Percentiles rank a stretch among this genome's conserved stretches.
Conservation (phyloP, 371 early-diverging fungal genomes). For the Paraphysoderma sedebokerense region DNA sequence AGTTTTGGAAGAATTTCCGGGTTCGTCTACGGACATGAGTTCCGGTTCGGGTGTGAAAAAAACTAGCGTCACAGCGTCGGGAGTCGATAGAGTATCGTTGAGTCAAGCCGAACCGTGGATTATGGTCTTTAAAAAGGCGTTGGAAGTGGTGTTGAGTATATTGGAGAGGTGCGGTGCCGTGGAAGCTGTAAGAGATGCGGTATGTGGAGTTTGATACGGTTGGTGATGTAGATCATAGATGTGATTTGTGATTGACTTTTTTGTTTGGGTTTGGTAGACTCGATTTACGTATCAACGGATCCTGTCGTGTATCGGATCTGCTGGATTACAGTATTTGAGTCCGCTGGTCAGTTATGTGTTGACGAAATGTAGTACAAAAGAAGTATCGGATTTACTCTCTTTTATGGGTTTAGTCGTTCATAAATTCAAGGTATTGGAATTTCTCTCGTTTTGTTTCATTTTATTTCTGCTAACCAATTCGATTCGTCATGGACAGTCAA, state of each 20-base stretch:
- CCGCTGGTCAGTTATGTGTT: slow-evolving; percentile 61
- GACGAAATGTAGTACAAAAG: slow-evolving; percentile 50
- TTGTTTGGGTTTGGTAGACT: slow-evolving; percentile 23
- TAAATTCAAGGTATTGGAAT: slow-evolving; percentile 56
- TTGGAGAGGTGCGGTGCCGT: slow-evolving; percentile 25
- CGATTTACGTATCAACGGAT: slow-evolving; percentile 73
- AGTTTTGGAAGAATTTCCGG: too few species aligned
- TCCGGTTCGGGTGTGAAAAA: too few species aligned
- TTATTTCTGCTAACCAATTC: neutral
- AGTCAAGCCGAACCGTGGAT: slow-evolving; percentile 29
- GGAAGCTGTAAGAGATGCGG: slow-evolving; percentile 62
- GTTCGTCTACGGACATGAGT: too few species aligned
- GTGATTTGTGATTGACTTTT: too few species aligned
- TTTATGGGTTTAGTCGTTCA: slow-evolving; percentile 66
- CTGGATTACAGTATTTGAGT: slow-evolving; percentile 61
- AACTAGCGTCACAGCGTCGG: too few species aligned
- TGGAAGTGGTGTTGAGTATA: slow-evolving; percentile 54
- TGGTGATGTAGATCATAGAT: neutral
- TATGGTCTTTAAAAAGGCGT: slow-evolving; percentile 56
- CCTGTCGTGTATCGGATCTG: slow-evolving; percentile 67
- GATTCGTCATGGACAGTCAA: slow-evolving; percentile 11
- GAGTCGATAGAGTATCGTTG: slow-evolving; percentile 1
- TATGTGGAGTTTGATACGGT: slow-evolving; percentile 7
- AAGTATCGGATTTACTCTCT: slow-evolving; percentile 71
- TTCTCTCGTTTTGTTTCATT: neutral